Evolutionary conservation across 192 early-diverging fungal genomes (phyloP).

Genomic region (Backusella tuberculispora): DNA sequence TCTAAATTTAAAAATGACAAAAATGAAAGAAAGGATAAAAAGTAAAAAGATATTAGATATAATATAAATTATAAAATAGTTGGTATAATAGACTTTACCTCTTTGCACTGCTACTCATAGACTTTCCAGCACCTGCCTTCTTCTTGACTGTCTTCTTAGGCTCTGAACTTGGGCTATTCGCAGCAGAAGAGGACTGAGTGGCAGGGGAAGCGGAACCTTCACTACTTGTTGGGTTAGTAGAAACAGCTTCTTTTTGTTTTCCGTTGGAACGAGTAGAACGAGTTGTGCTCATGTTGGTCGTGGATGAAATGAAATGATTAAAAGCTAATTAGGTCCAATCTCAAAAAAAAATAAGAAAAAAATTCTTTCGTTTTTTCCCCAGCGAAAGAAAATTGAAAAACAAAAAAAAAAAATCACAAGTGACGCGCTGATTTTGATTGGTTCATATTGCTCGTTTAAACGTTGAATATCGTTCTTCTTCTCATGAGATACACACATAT

Average conservation of each 20-base stretch:
- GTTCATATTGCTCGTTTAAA: not conserved
- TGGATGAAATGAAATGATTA: conserved; percentile 8
- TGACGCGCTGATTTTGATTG: conserved; percentile 20
- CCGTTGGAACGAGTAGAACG: conserved; percentile 20
- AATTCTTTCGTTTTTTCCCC: conserved; percentile 9
- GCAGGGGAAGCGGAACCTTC: not conserved
- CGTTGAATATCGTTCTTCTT: not conserved
- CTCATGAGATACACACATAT: not conserved
- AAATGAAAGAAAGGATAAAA: not conserved
- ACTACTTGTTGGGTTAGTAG: not conserved
- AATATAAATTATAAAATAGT: conserved; percentile 11
- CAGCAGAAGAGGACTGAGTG: conserved; percentile 9
- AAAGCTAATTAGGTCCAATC: not conserved
- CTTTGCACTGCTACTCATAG: conserved; percentile 66
- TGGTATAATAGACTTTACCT: conserved; percentile 44
- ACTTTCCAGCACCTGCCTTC: conserved; percentile 26
- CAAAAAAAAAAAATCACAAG: not conserved
- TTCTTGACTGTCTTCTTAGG: conserved; percentile 23
- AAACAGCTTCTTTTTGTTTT: not conserved
- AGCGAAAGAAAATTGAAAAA: not conserved
- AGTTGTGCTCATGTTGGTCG: conserved; percentile 24
- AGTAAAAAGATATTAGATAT: conserved; percentile 1
- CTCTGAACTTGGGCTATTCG: not conserved
- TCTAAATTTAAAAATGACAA: conserved; percentile 45
- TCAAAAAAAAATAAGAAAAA: conserved; percentile 20